Evolutionary conservation across 345 rosid species (phyloP), one percentile per base, ranked within the genome.

Genomic region (Acer saccharum): DNA sequence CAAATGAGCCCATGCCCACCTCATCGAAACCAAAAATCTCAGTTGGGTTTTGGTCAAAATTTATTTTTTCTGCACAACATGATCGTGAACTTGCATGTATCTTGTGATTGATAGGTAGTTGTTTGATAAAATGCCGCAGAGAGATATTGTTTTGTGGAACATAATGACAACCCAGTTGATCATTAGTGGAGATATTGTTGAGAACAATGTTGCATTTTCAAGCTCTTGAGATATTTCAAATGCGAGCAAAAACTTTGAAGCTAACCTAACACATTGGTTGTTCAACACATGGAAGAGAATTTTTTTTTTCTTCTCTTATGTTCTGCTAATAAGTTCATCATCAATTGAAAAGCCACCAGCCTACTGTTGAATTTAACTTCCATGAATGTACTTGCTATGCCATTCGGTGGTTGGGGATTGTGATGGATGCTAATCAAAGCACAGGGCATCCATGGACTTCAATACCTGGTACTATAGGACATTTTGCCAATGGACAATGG

Each of bases 381-480:
- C 57, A 14, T 52, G 57, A 52, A 12, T 52, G 57, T 52, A 52
- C 77, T 10, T 65, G 20, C 46, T 18, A 12, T 20, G 35, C 29
- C 17, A 25, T 55, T 13, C 32, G 60, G 60, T 73, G 13, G 11
- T 25, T 35, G 48, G 69, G 46, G 16, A 12, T 64, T 48, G 6
- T 55, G 14, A 57, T 7, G 55, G 6, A 57, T 21, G 10, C 4
- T 60, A 18, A 58, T 88, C 77, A 88, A 39, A 83, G 75, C 70
- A 86, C 86, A 6, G 97, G 92, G 66, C 98, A 93, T 8, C 92
- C 95, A 5, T 84, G 2, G 41, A 58, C 79, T 25, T 23, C 54
- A 62, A 90, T 81, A 58, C 95, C 97, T 3, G 92, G 89, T 14
- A 89, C 92, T 0, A 89, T 90, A 0, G 97, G 94, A 66, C 95